Evolutionary conservation across 108 stramenopile species (phyloP), one percentile per base, ranked within the genome.

Genomic region (Fragilariopsis cylindrus): DNA sequence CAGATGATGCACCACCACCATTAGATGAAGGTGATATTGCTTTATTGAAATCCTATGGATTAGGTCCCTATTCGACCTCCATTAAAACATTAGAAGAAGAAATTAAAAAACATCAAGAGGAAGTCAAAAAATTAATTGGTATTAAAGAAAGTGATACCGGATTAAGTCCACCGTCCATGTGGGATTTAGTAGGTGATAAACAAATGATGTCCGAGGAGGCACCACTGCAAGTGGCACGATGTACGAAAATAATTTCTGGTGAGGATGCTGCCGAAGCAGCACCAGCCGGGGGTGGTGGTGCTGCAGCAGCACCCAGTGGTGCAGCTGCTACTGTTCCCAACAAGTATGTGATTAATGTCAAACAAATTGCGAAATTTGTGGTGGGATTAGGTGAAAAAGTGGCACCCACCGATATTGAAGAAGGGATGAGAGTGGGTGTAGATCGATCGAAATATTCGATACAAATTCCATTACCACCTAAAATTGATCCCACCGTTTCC

Each of bases 361-460:
- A 98, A 69, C 99, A 99, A 79, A 99, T 99, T 84, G 99, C 99
- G 69, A 99, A 99, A 81, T 99, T 98, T 77, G 99, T 99, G 18
- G 99, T 98, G 7, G 96, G 94, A 39, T 75, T 98, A 2, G 97
- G 96, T 43, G 97, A 97, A 75, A 96, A 97, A 85, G 97, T 99
- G 1, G 94, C 99, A 8, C 99, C 99, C 41, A 99, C 99, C 4
- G 99, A 99, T 80, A 93, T 99, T 56, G 99, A 99, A 90, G 99
- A 99, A 86, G 98, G 98, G 5, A 99, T 99, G 99, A 92, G 99
- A 65, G 98, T 99, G 7, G 99, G 99, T 7, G 98, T 98, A 16
- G 97, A 98, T 76, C 84, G 94, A 30, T 87, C 96, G 76, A 98
- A 98, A 84, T 98, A 98, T 77, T 85, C 88, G 63, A 99, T 99